Evolutionary conservation across 345 rosid species (phyloP).

Genomic region (Populus alba): DNA sequence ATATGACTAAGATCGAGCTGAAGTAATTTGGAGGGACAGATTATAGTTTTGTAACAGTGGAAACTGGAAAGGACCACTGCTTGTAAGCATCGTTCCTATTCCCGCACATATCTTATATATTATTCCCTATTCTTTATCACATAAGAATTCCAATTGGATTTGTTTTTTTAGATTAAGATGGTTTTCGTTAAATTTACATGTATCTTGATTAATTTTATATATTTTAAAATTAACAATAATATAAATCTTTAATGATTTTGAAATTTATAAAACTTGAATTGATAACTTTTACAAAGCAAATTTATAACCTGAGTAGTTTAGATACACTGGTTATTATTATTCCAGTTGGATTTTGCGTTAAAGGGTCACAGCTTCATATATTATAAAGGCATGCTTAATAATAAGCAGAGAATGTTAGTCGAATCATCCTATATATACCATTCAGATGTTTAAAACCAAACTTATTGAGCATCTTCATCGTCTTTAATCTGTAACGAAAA

Average conservation of each 20-base stretch:
- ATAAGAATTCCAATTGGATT: too few relatives aligned
- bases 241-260: too few relatives aligned
- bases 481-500: neutral
- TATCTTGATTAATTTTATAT: too few relatives aligned
- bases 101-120: neutral
- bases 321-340: rapidly evolving
- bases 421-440: too few relatives aligned
- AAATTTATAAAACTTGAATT: too few relatives aligned
- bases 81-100: neutral
- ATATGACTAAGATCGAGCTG: neutral
- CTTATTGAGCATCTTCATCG: neutral
- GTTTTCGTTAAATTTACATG: too few relatives aligned
- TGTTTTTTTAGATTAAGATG: too few relatives aligned
- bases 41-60: neutral
- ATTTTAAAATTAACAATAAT: too few relatives aligned
- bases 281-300: rapidly evolving
- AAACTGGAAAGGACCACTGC: neutral
- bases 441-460: neutral
- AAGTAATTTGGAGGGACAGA: neutral
- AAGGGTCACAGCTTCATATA: neutral
- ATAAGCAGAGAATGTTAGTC: neutral
- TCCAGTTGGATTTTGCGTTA: neutral
- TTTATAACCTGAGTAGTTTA: rapidly evolving
- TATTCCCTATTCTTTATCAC: neutral
- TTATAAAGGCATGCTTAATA: neutral